Percentiles rank a stretch among this genome's conserved stretches.
These are phyloP conservation scores for Crithidia acanthocephali DNA, from an alignment of 208 protist species.

Conservation along the genomic window DNA sequence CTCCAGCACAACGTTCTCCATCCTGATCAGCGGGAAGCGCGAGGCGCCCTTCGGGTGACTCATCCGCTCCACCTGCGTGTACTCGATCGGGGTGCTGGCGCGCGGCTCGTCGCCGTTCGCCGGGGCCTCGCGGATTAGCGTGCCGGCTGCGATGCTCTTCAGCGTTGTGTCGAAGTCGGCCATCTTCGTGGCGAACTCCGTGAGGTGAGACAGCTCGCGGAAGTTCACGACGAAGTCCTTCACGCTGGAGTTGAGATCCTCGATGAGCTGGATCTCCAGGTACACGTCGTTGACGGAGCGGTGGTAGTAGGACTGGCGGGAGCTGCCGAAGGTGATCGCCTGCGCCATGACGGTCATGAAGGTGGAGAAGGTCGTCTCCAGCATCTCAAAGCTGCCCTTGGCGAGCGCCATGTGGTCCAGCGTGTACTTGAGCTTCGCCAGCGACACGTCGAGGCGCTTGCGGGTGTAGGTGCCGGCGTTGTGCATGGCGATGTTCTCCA, in stretches of 20 bases:
- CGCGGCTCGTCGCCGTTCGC: conserved; percentile 9
- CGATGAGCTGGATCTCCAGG: conserved; percentile 80
- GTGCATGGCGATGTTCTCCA: conserved; percentile 89
- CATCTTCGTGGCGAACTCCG: conserved; percentile 79
- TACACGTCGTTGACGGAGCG: conserved; percentile 68
- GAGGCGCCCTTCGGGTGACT: background rate
- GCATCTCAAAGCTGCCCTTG: conserved; percentile 72
- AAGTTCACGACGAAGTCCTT: conserved; percentile 90
- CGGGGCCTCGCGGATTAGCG: conserved; percentile 31
- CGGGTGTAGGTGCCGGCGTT: conserved; percentile 59
- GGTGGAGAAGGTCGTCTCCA: conserved; percentile 72
- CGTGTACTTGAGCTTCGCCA: conserved; percentile 61
- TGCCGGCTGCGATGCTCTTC: conserved; percentile 68
- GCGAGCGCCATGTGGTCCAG: conserved; percentile 85
- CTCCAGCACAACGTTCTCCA: conserved; percentile 59
- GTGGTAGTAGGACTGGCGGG: conserved; percentile 37
- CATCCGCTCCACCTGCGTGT: conserved; percentile 42
- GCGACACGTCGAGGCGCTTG: conserved; percentile 59
- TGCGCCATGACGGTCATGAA: conserved; percentile 65
- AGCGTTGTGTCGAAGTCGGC: conserved; percentile 83
- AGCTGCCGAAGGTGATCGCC: conserved; percentile 58
- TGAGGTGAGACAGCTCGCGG: conserved; percentile 84
- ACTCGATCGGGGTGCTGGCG: conserved; percentile 33
- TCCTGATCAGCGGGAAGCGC: conserved; percentile 51
- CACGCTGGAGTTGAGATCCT: conserved; percentile 80